These are phyloP conservation scores for Thuidium tamariscinum DNA, from an alignment of 225 moss, liverwort and hornwort genomes.

Conservation along the genomic window DNA sequence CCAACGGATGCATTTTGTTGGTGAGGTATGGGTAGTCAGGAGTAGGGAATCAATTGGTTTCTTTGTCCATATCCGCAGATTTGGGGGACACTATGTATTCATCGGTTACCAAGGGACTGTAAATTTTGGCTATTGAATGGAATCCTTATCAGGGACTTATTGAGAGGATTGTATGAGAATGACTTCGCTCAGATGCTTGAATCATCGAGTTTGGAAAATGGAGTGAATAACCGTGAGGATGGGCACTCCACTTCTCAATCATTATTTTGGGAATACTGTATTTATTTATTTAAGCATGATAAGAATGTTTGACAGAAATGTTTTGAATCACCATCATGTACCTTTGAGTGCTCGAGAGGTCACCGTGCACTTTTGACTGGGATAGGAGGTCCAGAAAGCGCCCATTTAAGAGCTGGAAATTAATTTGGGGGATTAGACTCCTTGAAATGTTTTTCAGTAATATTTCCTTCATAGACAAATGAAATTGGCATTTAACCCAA, in stretches of 20 bases:
- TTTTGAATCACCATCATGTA: background rate
- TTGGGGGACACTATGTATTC: background rate
- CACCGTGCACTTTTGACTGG: background rate
- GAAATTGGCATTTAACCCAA: background rate
- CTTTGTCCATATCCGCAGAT: conserved; percentile 27
- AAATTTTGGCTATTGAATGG: conserved; percentile 27
- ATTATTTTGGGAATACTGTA: background rate
- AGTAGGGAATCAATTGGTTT: conserved; percentile 20
- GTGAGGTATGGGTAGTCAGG: conserved; percentile 11
- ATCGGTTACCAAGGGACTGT: conserved; percentile 9
- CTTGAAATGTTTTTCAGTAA: background rate
- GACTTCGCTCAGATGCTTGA: background rate
- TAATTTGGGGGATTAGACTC: background rate
- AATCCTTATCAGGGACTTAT: background rate
- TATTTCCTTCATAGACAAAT: background rate
- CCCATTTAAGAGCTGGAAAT: background rate
- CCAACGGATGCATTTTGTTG: conserved; percentile 11
- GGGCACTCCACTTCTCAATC: background rate
- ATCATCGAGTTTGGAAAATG: background rate
- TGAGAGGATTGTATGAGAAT: background rate
- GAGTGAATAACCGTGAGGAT: background rate
- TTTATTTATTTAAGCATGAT: background rate
- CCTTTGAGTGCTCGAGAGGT: background rate
- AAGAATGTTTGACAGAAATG: background rate
- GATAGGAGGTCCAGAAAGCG: background rate